Evolutionary conservation across 1,284 basidiomycete species (phyloP).

Genomic region (Rhodotorula sp.): DNA sequence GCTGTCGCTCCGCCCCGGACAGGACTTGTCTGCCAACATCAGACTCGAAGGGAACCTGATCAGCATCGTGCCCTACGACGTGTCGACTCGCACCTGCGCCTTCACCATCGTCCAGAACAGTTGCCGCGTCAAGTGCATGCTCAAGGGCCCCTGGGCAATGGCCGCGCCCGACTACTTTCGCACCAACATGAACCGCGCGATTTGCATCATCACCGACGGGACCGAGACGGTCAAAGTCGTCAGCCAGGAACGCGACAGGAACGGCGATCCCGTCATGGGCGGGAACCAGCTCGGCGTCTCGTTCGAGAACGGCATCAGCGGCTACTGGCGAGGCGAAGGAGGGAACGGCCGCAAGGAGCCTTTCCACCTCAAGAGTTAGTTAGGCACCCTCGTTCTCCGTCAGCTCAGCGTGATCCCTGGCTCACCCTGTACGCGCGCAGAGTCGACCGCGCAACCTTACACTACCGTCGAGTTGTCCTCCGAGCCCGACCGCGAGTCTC

Average conservation of each 20-base stretch:
- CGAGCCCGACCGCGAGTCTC: neutral
- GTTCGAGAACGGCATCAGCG: neutral
- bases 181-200: neutral
- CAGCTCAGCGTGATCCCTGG: neutral
- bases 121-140: neutral
- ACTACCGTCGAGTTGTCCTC: neutral
- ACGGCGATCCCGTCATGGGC: neutral
- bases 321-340: neutral
- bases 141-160: neutral
- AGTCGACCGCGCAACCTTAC: neutral
- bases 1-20: neutral
- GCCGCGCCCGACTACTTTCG: neutral
- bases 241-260: neutral
- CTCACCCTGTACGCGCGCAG: neutral
- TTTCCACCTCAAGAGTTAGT: neutral
- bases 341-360: neutral
- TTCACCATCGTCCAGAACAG: neutral
- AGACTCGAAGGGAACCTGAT: neutral
- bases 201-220: neutral
- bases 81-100: neutral
- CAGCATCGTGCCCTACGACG: neutral
- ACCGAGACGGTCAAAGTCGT: neutral
- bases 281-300: neutral
- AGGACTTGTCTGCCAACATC: neutral
- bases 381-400: neutral